These are phyloP conservation scores for Agaricus subrufescens DNA, from an alignment of 768 basidiomycete species.

Conservation along the genomic window DNA sequence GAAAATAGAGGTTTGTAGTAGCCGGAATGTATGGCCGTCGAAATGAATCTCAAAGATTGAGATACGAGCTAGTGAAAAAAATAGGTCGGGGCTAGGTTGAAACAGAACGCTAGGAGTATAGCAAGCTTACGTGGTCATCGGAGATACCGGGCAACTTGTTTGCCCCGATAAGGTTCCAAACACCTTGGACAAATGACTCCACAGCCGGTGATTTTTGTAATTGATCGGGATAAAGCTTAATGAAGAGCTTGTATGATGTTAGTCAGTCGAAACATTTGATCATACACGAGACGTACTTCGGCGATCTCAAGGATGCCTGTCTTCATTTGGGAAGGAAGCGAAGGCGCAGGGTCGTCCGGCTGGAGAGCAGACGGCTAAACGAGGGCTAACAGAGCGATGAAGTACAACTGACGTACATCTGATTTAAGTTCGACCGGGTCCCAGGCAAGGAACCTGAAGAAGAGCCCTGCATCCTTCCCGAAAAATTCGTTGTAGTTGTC, in stretches of 20 bases:
- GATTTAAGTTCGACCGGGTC: constrained; percentile 61
- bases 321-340: constrained; percentile 86
- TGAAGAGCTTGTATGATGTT: constrained; percentile 52
- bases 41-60: constrained; percentile 86
- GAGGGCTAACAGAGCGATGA: background rate
- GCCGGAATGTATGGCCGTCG: constrained; percentile 86
- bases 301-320: constrained; percentile 87
- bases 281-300: constrained; percentile 48
- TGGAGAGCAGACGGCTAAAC: constrained; percentile 21
- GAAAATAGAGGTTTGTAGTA: constrained; percentile 81
- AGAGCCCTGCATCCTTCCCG: constrained; percentile 59
- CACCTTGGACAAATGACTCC: constrained; percentile 72
- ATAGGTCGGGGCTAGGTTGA: background rate
- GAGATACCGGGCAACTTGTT: constrained; percentile 63
- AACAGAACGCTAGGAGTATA: background rate
- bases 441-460: constrained; percentile 81
- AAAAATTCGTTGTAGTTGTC: constrained; percentile 85
- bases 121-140: constrained; percentile 62
- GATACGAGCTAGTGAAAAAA: constrained; percentile 64
- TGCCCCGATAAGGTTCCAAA: constrained; percentile 85
- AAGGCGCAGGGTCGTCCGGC: constrained; percentile 80
- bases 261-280: background rate
- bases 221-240: constrained; percentile 80
- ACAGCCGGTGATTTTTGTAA: constrained; percentile 60
- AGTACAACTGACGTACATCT: constrained; percentile 51